Conservation (phyloP, 345 rosid species). For the Melastoma malabathricum region DNA sequence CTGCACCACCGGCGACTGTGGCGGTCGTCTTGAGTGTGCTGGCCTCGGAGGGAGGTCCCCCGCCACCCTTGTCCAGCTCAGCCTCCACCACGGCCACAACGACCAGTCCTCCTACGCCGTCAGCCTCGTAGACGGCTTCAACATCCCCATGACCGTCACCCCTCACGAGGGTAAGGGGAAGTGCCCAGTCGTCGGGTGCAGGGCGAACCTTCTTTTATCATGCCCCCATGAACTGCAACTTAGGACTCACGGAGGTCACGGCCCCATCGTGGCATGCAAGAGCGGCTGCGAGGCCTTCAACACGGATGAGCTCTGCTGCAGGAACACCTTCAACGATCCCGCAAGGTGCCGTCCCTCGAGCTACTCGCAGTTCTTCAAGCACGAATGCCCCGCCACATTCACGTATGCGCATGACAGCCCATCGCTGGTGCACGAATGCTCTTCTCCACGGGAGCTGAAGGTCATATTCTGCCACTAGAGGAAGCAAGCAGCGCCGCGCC, state of each 20-base stretch:
- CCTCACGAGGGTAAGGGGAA: slow-evolving; percentile 83
- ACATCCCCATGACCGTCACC: slow-evolving; percentile 85
- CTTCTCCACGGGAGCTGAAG: slow-evolving; percentile 86
- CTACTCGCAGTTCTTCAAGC: slow-evolving; percentile 67
- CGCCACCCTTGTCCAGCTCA: slow-evolving; percentile 60
- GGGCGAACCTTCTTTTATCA: slow-evolving; percentile 41
- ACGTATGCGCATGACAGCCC: slow-evolving; percentile 85
- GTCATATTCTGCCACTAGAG: slow-evolving; percentile 79
- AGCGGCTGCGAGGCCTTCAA: slow-evolving; percentile 79
- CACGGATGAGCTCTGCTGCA: slow-evolving; percentile 80
- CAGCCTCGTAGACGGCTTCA: slow-evolving; percentile 83
- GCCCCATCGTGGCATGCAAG: slow-evolving; percentile 72
- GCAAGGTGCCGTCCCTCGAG: slow-evolving; percentile 59
- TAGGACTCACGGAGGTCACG: slow-evolving; percentile 23
- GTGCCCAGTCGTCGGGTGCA: slow-evolving; percentile 87
- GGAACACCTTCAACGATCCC: slow-evolving; percentile 66
- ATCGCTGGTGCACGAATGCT: slow-evolving; percentile 72
- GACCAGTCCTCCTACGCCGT: slow-evolving; percentile 76
- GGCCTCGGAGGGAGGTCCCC: slow-evolving; percentile 78
- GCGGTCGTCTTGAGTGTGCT: slow-evolving; percentile 59
- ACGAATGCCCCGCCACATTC: slow-evolving; percentile 70
- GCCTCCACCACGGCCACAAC: slow-evolving; percentile 53
- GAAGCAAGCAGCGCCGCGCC: neutral
- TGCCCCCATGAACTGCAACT: slow-evolving; percentile 54
- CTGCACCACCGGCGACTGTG: slow-evolving; percentile 78